phyloP scores from a whole-genome alignment of 2,329 filamentous ascomycete species.

The Plenodomus tracheiphilus region DNA sequence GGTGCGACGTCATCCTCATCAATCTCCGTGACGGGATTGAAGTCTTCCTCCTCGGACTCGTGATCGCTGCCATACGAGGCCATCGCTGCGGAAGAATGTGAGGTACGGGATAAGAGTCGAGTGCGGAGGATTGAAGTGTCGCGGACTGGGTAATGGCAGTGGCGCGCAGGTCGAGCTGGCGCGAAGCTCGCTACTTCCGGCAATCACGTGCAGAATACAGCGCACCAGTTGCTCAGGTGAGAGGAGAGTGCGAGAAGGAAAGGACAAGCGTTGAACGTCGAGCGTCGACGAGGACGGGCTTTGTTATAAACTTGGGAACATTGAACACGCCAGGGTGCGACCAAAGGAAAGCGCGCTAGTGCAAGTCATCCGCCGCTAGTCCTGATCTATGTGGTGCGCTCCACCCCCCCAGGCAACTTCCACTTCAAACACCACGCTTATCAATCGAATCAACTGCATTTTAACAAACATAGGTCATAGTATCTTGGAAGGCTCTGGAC shows the following conservation, averaged over 20 bases:
- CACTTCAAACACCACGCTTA: neutral
- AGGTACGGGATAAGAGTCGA: slow-evolving; percentile 9
- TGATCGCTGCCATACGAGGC: slow-evolving; percentile 34
- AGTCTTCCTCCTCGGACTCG: slow-evolving; percentile 73
- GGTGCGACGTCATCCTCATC: slow-evolving; percentile 58
- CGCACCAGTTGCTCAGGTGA: slow-evolving; percentile 2
- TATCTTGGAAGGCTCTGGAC: too few species aligned
- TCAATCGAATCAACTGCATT: too few species aligned
- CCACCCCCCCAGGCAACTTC: neutral
- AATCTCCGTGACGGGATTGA: slow-evolving; percentile 80
- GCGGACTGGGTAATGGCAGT: slow-evolving; percentile 9
- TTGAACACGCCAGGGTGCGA: slow-evolving; percentile 17
- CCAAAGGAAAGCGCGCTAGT: slow-evolving; percentile 25
- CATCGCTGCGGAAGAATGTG: slow-evolving; percentile 21
- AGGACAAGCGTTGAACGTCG: slow-evolving; percentile 4
- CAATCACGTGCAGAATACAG: neutral
- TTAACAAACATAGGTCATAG: too few species aligned
- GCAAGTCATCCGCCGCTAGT: neutral
- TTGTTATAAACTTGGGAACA: slow-evolving; percentile 21
- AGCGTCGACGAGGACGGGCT: slow-evolving; percentile 18
- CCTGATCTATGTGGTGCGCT: neutral
- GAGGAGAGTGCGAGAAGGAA: slow-evolving; percentile 1
- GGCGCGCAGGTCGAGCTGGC: neutral
- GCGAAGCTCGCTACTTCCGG: neutral
- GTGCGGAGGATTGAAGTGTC: slow-evolving; percentile 4